Percentiles rank a stretch among this genome's conserved stretches.
Conservation (phyloP, 140 eudicot species). For the Senecio squalidus region DNA sequence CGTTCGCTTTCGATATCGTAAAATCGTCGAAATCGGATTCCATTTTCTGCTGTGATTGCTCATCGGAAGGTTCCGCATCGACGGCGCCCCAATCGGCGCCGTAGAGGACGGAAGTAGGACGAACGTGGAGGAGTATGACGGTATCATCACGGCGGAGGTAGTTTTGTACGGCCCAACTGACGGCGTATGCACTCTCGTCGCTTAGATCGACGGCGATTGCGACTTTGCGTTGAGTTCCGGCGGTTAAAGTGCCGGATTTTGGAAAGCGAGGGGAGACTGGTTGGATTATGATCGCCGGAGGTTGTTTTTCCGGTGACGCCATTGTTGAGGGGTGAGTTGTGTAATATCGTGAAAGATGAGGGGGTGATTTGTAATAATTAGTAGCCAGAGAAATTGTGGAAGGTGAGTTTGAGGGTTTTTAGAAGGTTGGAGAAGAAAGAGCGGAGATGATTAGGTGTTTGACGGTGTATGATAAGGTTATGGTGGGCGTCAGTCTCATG, state of each 20-base stretch:
- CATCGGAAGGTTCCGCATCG: slow-evolving; percentile 8
- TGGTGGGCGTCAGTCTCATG: slow-evolving; percentile 7
- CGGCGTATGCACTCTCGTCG: slow-evolving; percentile 75
- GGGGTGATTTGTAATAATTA: neutral
- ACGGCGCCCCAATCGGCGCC: slow-evolving; percentile 78
- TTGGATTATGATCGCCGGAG: slow-evolving; percentile 38
- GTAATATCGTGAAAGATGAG: slow-evolving; percentile 4
- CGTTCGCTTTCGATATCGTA: slow-evolving; percentile 43
- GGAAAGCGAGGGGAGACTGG: too few species aligned
- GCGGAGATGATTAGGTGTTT: slow-evolving; percentile 6
- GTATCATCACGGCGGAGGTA: slow-evolving; percentile 71
- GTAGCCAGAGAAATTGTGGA: neutral
- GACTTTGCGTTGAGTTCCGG: slow-evolving; percentile 46
- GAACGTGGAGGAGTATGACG: slow-evolving; percentile 71
- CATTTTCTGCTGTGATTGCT: slow-evolving; percentile 32
- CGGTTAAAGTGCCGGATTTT: too few species aligned
- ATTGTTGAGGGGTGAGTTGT: slow-evolving; percentile 8
- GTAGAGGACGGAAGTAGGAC: slow-evolving; percentile 59
- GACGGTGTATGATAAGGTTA: slow-evolving; percentile 18
- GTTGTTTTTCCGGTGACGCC: slow-evolving; percentile 41
- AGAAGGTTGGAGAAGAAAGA: slow-evolving; percentile 23
- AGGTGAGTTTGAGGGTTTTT: neutral
- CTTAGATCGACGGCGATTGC: slow-evolving; percentile 74
- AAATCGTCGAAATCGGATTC: slow-evolving; percentile 50
- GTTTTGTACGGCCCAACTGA: slow-evolving; percentile 69